phyloP scores from a whole-genome alignment of 768 basidiomycete genomes.

The Clitopilus hobsonii region DNA sequence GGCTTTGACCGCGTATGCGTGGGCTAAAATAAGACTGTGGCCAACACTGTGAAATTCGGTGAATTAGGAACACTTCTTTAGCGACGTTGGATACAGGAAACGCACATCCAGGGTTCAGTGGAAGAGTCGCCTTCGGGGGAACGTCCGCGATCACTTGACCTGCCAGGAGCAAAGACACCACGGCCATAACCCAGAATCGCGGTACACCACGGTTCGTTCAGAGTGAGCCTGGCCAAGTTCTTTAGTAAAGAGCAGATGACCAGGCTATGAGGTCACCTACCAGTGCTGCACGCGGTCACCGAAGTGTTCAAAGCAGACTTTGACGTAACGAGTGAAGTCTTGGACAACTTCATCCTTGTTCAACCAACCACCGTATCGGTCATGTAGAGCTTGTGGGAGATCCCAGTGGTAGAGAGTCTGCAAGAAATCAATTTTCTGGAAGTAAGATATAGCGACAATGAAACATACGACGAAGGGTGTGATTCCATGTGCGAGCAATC shows the following conservation, averaged over 20 bases:
- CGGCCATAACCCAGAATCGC: conserved; percentile 67
- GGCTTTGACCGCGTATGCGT: conserved; percentile 60
- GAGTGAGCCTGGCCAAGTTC: conserved; percentile 48
- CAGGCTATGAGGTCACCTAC: conserved; percentile 24
- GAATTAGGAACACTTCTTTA: background rate
- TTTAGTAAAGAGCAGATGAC: conserved; percentile 8
- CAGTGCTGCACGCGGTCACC: conserved; percentile 76
- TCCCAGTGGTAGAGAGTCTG: conserved; percentile 80
- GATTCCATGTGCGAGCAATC: conserved; percentile 56
- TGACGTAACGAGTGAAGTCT: conserved; percentile 61
- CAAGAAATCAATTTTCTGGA: background rate
- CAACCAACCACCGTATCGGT: conserved; percentile 73
- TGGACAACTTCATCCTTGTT: conserved; percentile 65
- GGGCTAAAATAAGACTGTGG: conserved; percentile 64
- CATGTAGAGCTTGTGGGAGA: conserved; percentile 68
- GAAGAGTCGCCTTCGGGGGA: conserved; percentile 59
- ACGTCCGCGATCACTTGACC: conserved; percentile 58
- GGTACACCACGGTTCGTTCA: conserved; percentile 76
- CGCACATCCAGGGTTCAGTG: conserved; percentile 69
- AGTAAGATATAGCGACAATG: background rate
- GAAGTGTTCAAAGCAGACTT: conserved; percentile 69
- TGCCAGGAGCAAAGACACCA: conserved; percentile 68
- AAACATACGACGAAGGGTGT: conserved; percentile 52
- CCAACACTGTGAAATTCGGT: conserved; percentile 44
- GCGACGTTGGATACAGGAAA: conserved; percentile 4